These are phyloP conservation scores for Tuber borchii DNA, from an alignment of 495 filamentous ascomycete genomes.

Conservation along the genomic window DNA sequence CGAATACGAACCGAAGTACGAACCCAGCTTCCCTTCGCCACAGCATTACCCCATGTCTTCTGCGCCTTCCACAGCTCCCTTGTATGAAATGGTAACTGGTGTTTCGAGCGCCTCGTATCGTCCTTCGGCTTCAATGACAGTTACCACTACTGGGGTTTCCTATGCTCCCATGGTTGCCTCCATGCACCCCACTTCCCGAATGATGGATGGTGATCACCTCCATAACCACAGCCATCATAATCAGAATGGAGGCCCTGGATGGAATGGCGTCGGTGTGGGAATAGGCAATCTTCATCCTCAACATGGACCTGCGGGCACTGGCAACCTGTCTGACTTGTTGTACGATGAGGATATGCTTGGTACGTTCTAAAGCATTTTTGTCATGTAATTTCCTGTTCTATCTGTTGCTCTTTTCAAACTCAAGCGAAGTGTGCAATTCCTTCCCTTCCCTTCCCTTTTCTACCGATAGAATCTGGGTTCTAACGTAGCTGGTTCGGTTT, in stretches of 20 bases:
- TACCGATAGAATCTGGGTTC: conserved; percentile 23
- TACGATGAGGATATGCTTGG: conserved; percentile 48
- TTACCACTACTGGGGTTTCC: conserved; percentile 33
- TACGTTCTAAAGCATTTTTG: conserved; percentile 43
- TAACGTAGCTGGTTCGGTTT: conserved; percentile 27
- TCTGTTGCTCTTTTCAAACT: conserved; percentile 33
- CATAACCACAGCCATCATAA: conserved; percentile 32
- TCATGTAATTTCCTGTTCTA: conserved; percentile 35
- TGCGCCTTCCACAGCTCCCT: conserved; percentile 30
- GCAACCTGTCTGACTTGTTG: conserved; percentile 43
- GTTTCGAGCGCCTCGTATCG: conserved; percentile 38
- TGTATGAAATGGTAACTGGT: conserved; percentile 39
- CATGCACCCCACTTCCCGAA: conserved; percentile 33
- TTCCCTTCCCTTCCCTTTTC: conserved; percentile 14
- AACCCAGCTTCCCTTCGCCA: conserved; percentile 37
- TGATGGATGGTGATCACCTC: conserved; percentile 32
- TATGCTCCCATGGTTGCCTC: conserved; percentile 37
- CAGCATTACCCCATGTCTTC: conserved; percentile 42
- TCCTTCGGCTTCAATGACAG: conserved; percentile 37
- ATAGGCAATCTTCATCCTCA: conserved; percentile 43
- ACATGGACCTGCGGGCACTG: conserved; percentile 37
- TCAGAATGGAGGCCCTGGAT: conserved; percentile 19
- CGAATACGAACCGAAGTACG: conserved; percentile 40
- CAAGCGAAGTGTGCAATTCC: conserved; percentile 40
- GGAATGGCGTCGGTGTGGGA: conserved; percentile 28